Evolutionary conservation across 2,329 filamentous ascomycete genomes (phyloP), one percentile per base, ranked within the genome.

Genomic region (Decorospora gaudefroyi): DNA sequence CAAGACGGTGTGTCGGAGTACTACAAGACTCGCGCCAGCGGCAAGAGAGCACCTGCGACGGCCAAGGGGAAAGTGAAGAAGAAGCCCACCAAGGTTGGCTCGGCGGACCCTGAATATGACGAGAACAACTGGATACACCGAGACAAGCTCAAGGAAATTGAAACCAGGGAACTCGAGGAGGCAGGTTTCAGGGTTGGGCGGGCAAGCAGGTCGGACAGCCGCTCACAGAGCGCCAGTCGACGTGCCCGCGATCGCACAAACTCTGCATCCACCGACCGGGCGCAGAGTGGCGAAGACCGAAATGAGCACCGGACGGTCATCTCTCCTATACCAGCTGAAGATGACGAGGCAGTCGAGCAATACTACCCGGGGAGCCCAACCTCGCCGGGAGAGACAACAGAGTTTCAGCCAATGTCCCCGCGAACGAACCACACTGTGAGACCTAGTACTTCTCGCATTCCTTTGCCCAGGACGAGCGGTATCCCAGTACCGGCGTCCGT

Each of bases 61-160:
- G 42, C 47, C 32, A 61, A 62, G 36, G 53, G 51, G 29, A 62
- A 58, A 38, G 42, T 46, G 27, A 62, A 63, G 52, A 68, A 66
- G 49, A 69, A 66, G 53, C 23, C 51, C 8, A 25, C 50, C 23
- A 51, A 53, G 45, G 51, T 50, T 6, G 36, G 49, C 36, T 18
- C 44, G 11, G 32, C 38, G 22, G 62, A 59, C 12, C 41, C 55
- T 7, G 66, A 69, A 38, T 60, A 61, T 26, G 84, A 86, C 49
- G 78, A 82, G 49, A 87, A 84, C 21, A 86, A 88, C 68, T 93
- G 88, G 88, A 92, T 93, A 59, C 88, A 93, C 64, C 78, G 88
- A 43, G 88, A 93, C 71, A 92, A 92, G 72, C 73, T 93, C 49
- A 88, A 87, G 41, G 82, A 82, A 64, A 93, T 92, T 57, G 88